phyloP scores from a whole-genome alignment of 78 protist species.

The Protostelium mycophagum region DNA sequence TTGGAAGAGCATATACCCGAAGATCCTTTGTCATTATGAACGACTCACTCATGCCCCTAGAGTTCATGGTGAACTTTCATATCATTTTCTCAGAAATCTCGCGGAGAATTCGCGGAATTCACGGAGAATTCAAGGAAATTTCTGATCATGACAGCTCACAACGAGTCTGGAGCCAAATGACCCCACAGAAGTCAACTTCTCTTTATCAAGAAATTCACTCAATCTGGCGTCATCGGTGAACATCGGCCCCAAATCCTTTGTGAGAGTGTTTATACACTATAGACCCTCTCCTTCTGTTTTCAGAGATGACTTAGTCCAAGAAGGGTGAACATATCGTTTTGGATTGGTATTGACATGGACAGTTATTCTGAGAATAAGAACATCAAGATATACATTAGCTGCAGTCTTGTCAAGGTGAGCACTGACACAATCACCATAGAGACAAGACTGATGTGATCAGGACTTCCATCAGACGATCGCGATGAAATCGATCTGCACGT shows the following conservation, averaged over 20 bases:
- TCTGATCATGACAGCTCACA: not conserved
- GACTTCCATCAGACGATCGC: not conserved
- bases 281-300: constrained; percentile 1
- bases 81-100: not conserved
- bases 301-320: not conserved
- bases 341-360: no score
- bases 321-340: no score
- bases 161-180: constrained; percentile 37
- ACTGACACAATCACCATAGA: not conserved
- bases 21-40: constrained; percentile 49
- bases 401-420: not conserved
- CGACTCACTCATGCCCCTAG: constrained; percentile 55
- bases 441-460: not conserved
- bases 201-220: constrained; percentile 33
- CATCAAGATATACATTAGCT: not conserved
- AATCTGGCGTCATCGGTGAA: constrained; percentile 29
- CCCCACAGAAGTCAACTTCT: constrained; percentile 50
- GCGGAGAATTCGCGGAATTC: no score
- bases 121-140: no score
- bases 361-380: not conserved
- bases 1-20: constrained; percentile 37
- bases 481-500: not conserved
- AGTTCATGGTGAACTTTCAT: constrained; percentile 17
- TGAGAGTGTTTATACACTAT: constrained; percentile 35
- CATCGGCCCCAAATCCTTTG: constrained; percentile 38